Evolutionary conservation across 2,329 filamentous ascomycete species (phyloP).

Genomic region (Cadophora gregata): DNA sequence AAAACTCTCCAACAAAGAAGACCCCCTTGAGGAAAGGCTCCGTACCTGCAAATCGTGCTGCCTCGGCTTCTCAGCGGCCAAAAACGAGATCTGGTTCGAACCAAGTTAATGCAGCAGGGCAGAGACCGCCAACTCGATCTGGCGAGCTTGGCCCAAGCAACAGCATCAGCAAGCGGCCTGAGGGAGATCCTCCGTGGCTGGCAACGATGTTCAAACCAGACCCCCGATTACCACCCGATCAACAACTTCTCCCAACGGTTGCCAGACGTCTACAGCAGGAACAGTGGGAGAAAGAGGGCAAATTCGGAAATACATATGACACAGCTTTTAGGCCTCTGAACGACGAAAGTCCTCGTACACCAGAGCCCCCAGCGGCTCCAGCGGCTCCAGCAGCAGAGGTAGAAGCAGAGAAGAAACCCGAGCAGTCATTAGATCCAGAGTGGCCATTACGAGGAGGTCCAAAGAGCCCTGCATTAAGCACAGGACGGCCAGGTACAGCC

Average conservation of each 20-base stretch:
- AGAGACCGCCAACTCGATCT: conserved; percentile 66
- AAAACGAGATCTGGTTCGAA: conserved; percentile 66
- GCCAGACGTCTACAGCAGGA: conserved; percentile 91
- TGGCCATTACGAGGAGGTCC: conserved; percentile 61
- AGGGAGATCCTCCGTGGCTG: conserved; percentile 96
- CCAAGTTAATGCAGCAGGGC: conserved; percentile 53
- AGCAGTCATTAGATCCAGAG: conserved; percentile 50
- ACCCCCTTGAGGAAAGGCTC: conserved; percentile 36
- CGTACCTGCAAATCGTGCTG: conserved; percentile 40
- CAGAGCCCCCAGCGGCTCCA: conserved; percentile 25
- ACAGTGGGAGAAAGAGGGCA: conserved; percentile 92
- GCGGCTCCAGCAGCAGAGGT: conserved; percentile 35
- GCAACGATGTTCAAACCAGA: conserved; percentile 95
- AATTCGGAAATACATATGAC: conserved; percentile 84
- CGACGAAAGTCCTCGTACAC: conserved; percentile 55
- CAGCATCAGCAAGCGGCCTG: conserved; percentile 66
- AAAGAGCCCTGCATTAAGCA: conserved; percentile 56
- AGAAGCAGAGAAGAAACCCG: conserved; percentile 41
- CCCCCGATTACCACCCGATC: conserved; percentile 88
- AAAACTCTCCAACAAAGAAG: conserved; percentile 62
- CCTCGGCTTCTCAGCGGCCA: conserved; percentile 50
- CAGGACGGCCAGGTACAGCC: conserved; percentile 52
- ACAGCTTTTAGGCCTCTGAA: conserved; percentile 86
- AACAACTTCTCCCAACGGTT: conserved; percentile 94
- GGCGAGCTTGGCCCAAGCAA: conserved; percentile 55